Evolutionary conservation across 129 eudicot genomes (phyloP), one percentile per base, ranked within the genome.

Genomic region (Arctium minus): DNA sequence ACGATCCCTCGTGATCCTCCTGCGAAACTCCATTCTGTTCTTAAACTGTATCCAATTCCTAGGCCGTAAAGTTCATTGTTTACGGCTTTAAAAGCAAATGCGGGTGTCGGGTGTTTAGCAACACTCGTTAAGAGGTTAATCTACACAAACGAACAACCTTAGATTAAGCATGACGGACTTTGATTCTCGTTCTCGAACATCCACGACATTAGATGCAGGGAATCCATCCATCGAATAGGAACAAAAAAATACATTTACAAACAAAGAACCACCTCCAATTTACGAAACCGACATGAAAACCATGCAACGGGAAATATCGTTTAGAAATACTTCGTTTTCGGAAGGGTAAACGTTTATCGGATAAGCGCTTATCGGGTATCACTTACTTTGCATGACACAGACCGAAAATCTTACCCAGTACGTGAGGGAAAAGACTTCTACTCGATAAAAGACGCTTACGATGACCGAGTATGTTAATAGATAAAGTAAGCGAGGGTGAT

Each of bases 1-100:
- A 44, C 36, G 44, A 88, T 72, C 44, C 48, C 82, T 85, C 81
- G 84, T 74, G 90, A 88, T 80, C 97, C 92, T 74, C 89, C 88
- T 12, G 50, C 29, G 80, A 91, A 91, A 77, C 89, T 86, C 94
- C 88, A 79, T 11, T 73, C 89, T 48, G 39, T 40, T 72, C 33
- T 74, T 56, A 74, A 80, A 81, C 77, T 76, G 71, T 83, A 48
- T 75, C 75, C 86, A 22, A 79, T 46, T 73, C 71, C 81, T 22
- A 30, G 81, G 70, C 87, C 83, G 38, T 72, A 86, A 32, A 77
- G 56, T 76, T 86, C 76, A 22, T 70, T 77, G 78, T 88, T 82
- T 38, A 79, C 79, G 40, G 81, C 56, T 88, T 81, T 81, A 71
- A 81, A 80, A 72, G 83, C 76, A 71, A 76, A 48, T 56, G 42